These are phyloP conservation scores for Seminavis robusta DNA, from an alignment of 108 stramenopile genomes.

Conservation along the genomic window DNA sequence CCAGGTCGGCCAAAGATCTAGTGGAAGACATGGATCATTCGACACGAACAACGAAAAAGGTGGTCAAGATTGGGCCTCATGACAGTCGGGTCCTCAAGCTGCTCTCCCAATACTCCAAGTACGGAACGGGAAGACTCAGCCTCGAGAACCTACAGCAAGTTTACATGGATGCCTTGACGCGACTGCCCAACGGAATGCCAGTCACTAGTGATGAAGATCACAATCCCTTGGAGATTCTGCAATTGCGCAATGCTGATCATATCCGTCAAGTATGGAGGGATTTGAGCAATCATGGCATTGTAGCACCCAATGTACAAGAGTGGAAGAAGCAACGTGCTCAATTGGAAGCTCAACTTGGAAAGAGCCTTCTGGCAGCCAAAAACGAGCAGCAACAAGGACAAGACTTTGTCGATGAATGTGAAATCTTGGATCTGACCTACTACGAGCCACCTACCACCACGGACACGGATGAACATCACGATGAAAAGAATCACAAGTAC, in stretches of 20 bases:
- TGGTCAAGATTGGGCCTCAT: conserved; percentile 47
- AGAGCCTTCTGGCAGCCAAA: too few relatives aligned
- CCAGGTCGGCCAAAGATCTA: too few relatives aligned
- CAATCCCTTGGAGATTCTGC: neutral
- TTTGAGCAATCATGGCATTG: conserved; percentile 63
- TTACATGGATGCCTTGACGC: conserved; percentile 45
- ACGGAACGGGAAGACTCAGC: conserved; percentile 59
- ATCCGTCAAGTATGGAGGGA: conserved; percentile 72
- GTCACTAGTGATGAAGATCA: neutral
- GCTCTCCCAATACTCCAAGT: conserved; percentile 40
- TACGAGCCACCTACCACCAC: neutral
- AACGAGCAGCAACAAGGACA: neutral
- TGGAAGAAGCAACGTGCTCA: conserved; percentile 21
- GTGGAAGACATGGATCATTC: neutral
- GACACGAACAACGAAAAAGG: too few relatives aligned
- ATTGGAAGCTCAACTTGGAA: conserved; percentile 21
- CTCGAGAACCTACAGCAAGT: conserved; percentile 49
- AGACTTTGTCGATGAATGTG: conserved; percentile 58
- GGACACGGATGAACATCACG: conserved; percentile 5
- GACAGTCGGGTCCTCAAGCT: conserved; percentile 44
- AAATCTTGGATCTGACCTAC: conserved; percentile 71
- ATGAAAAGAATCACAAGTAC: conserved; percentile 3
- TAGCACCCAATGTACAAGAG: conserved; percentile 60
- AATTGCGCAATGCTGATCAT: neutral
- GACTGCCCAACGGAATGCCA: conserved; percentile 13